phyloP scores from a whole-genome alignment of 129 eudicot genomes.

The Sambucus nigra region DNA sequence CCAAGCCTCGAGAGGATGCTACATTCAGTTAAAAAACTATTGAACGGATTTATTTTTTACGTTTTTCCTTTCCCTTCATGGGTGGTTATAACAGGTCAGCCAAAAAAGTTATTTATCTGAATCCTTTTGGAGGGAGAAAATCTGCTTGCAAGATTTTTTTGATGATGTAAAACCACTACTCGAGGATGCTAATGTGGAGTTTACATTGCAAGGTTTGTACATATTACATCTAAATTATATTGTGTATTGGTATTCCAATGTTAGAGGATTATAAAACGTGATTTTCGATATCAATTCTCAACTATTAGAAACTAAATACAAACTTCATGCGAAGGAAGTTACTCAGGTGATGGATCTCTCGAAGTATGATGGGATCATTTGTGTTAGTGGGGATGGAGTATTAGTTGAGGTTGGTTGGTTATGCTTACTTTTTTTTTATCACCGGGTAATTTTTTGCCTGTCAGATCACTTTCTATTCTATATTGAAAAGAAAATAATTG shows the following conservation, averaged over 20 bases:
- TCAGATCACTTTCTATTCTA: too few relatives aligned
- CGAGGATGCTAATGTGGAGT: conserved; percentile 72
- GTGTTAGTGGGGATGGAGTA: conserved; percentile 93
- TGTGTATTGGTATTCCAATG: conserved; percentile 5
- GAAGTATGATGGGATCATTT: conserved; percentile 82
- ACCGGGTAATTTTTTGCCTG: too few relatives aligned
- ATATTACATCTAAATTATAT: conserved; percentile 1
- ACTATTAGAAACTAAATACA: conserved; percentile 61
- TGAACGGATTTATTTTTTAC: too few relatives aligned
- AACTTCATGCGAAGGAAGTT: conserved; percentile 86
- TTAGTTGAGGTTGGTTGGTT: conserved; percentile 79
- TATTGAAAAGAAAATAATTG: too few relatives aligned
- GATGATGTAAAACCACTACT: conserved; percentile 65
- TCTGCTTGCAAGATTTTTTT: conserved; percentile 59
- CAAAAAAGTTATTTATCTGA: conserved; percentile 76
- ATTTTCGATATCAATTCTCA: conserved; percentile 13
- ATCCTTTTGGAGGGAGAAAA: conserved; percentile 88
- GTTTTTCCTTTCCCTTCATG: background rate
- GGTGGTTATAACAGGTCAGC: conserved; percentile 49
- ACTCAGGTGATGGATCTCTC: conserved; percentile 57
- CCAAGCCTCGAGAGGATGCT: too few relatives aligned
- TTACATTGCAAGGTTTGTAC: conserved; percentile 53
- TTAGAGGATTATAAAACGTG: background rate
- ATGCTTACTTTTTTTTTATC: conserved; percentile 3
- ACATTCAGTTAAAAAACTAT: too few relatives aligned